A percentile compares a stretch with the other conserved stretches of the same genome.
Evolutionary conservation across 805 yeast genomes (phyloP).

Genomic region (Candida bentonensis): DNA sequence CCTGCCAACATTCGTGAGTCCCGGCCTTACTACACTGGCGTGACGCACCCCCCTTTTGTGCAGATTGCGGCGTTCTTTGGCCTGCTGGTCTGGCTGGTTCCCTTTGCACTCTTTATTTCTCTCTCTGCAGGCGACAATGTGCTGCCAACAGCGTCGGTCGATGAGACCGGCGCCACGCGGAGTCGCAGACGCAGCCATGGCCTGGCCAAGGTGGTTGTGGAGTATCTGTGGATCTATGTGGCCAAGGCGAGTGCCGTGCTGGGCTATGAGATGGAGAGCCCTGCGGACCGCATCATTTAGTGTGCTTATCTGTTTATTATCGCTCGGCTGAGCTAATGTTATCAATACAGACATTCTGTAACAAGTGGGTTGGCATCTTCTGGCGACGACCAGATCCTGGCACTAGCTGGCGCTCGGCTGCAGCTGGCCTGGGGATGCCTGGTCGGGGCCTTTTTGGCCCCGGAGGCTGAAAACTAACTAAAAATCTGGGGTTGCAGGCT

Average conservation of each 20-base stretch:
- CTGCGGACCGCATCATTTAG: background rate
- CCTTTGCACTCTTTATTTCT: slow-evolving; percentile 82
- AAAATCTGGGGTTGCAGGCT: no score
- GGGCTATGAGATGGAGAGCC: background rate
- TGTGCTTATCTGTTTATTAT: no score
- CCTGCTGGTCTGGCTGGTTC: slow-evolving; percentile 83
- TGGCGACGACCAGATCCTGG: no score
- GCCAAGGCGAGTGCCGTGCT: background rate
- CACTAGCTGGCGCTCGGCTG: no score
- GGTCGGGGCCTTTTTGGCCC: no score
- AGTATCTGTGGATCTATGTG: slow-evolving; percentile 25
- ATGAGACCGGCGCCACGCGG: slow-evolving; percentile 19
- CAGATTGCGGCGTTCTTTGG: slow-evolving; percentile 96
- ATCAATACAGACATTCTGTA: no score
- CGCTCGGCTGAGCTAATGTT: no score
- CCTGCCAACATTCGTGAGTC: slow-evolving; percentile 30
- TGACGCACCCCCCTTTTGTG: slow-evolving; percentile 63
- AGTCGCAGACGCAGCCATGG: slow-evolving; percentile 38
- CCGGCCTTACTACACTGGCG: slow-evolving; percentile 43
- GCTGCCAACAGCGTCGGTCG: slow-evolving; percentile 43
- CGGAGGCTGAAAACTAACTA: no score
- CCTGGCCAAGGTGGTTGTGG: slow-evolving; percentile 53
- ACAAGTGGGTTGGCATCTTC: no score
- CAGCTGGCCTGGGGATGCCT: no score
- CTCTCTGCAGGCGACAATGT: slow-evolving; percentile 84